These are phyloP conservation scores for Pythium myriotylum DNA, from an alignment of 352 stramenopile genomes.

Conservation along the genomic window DNA sequence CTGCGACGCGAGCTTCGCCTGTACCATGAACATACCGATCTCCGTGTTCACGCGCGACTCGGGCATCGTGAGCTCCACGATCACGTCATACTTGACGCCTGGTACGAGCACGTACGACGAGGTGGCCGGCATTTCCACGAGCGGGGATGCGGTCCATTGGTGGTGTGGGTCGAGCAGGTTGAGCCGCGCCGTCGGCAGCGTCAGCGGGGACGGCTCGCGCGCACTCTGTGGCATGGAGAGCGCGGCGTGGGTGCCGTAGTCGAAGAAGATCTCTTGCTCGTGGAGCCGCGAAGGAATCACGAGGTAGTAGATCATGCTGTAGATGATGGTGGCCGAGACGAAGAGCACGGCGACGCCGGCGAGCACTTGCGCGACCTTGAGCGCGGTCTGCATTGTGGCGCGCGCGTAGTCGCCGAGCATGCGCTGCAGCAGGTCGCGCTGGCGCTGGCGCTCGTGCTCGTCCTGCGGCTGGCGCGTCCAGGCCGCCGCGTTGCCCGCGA, in stretches of 20 bases:
- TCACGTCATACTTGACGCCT: conserved; percentile 79
- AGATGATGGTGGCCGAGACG: conserved; percentile 59
- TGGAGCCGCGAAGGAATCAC: conserved; percentile 79
- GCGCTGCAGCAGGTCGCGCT: conserved; percentile 44
- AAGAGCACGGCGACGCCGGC: conserved; percentile 50
- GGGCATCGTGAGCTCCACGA: conserved; percentile 70
- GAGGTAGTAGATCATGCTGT: conserved; percentile 73
- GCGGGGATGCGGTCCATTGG: conserved; percentile 55
- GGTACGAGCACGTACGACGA: conserved; percentile 48
- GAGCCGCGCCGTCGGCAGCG: conserved; percentile 56
- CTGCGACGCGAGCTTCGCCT: conserved; percentile 44
- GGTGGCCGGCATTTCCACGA: conserved; percentile 24
- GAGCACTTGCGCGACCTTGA: conserved; percentile 39
- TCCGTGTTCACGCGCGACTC: conserved; percentile 63
- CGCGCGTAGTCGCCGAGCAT: conserved; percentile 34
- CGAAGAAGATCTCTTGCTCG: conserved; percentile 75
- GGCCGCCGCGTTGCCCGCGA: conserved; percentile 29
- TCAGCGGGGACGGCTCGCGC: conserved; percentile 11
- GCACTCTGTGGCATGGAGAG: conserved; percentile 19
- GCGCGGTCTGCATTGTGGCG: conserved; percentile 35
- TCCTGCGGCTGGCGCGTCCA: conserved; percentile 25
- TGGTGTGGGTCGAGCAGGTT: conserved; percentile 56
- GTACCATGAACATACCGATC: conserved; percentile 82
- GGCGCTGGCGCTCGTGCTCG: conserved; percentile 48
- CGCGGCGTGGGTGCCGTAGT: conserved; percentile 65